phyloP scores from a whole-genome alignment of 169 alveolate genomes.

The Cyclospora cayetanensis region DNA sequence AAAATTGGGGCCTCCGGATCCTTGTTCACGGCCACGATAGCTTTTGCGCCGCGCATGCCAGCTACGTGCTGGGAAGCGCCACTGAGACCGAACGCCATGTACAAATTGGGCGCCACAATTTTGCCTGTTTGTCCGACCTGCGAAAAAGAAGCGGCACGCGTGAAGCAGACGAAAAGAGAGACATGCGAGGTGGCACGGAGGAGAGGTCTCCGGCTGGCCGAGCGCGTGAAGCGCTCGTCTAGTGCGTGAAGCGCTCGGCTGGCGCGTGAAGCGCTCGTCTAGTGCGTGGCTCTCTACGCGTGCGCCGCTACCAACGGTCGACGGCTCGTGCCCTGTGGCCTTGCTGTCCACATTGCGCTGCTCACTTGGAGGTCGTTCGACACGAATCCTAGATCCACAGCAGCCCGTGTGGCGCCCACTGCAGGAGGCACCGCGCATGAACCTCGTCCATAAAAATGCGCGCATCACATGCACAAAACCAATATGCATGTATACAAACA shows the following conservation, averaged over 20 bases:
- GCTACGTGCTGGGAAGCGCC: conserved; percentile 93
- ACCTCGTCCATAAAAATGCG: neutral
- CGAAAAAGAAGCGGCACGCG: neutral
- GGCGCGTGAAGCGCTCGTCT: neutral
- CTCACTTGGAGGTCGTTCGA: conserved; percentile 79
- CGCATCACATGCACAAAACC: neutral
- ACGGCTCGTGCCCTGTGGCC: neutral
- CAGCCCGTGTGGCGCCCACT: conserved; percentile 90
- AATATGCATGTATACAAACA: neutral
- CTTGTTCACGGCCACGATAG: conserved; percentile 91
- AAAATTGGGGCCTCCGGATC: conserved; percentile 89
- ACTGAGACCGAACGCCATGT: conserved; percentile 90
- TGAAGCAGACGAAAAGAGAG: neutral
- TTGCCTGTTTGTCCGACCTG: conserved; percentile 93
- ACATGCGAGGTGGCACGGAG: neutral
- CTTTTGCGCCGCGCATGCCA: conserved; percentile 87
- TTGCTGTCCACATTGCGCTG: neutral
- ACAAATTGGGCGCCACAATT: conserved; percentile 91
- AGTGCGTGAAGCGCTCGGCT: neutral
- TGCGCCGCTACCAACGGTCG: neutral
- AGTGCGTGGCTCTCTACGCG: too few relatives aligned
- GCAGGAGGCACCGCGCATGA: neutral
- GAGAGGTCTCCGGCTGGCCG: neutral
- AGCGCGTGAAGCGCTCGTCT: neutral
- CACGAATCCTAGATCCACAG: conserved; percentile 84